Evolutionary conservation across 352 stramenopile genomes (phyloP), one percentile per base, ranked within the genome.

Genomic region (Phytopythium ostracodes): DNA sequence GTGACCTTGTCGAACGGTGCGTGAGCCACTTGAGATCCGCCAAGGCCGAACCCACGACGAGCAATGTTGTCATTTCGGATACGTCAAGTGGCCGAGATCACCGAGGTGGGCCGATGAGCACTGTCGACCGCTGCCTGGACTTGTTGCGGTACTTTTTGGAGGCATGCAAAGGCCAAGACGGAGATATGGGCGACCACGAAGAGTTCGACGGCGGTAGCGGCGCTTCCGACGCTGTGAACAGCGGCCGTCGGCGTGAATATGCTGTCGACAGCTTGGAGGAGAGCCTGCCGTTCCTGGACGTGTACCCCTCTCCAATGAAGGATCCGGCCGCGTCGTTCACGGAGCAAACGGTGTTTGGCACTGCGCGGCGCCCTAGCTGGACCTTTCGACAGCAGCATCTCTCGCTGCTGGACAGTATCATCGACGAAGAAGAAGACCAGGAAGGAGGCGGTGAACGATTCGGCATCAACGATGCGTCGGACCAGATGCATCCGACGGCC

Each of bases 281-380:
- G 20, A 72, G 72, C 0, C 62, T 91, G 6, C 76, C 72, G 14
- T 70, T 74, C 35, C 51, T 91, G 6, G 78, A 89, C 4, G 75
- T 86, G 5, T 89, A 76, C 49, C 82, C 82, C 14, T 91, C 82
- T 4, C 82, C 82, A 0, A 79, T 91, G 74, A 91, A 89, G 53
- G 53, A 77, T 20, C 42, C 40, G 2, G 11, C 7, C 5, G 42
- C 27, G 15, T 9, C 22, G 22, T 59, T 47, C 35, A 46, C 42
- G 53, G n/a, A 46, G 35, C 29, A 36, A 35, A 44, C 17, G 29
- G 40, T 60, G 20, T 70, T 72, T 40, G 70, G 46, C 20, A 60
- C 68, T 4, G 67, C 68, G 27, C 76, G 77, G 49, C 74, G 77
- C 29, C 79, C 81, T 18, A 89, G 81, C 40, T 91, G 79, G 81